Evolutionary conservation across 495 filamentous ascomycete genomes (phyloP), one percentile per base, ranked within the genome.

Genomic region (Pyrenula aspistea): DNA sequence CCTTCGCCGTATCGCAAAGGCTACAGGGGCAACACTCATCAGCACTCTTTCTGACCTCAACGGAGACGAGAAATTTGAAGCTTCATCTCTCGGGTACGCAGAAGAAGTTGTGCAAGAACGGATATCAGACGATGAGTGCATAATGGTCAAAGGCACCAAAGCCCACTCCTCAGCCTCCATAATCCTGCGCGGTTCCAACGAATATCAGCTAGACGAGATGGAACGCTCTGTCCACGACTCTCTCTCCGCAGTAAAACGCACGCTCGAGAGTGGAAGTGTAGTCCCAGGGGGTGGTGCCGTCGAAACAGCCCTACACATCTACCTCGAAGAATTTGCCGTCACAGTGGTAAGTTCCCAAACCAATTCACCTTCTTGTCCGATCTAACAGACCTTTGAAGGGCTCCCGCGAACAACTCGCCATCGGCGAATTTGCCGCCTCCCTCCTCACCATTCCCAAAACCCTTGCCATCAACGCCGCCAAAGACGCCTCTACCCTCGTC

Each of bases 71-170:
- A 88, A 86, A 65, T 99, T 97, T 65, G 94, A 97, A 60, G 71
- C 86, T 19, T 90, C 90, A 22, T 84, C 86, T 59, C 79, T 99
- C 23, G 93, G 93, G 31, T 77, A 88, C 59, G 93, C 93, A 22
- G 93, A 97, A 64, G 94, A 97, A 71, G 93, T 99, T 59, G 78
- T 85, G 24, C 93, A 99, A 70, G 94, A 97, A 74, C 84, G 91
- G 60, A 96, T 99, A 64, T 96, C 94, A 2, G 93, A 99, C 64
- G 93, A 99, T 64, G 93, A 99, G 75, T 97, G 94, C 69, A 97
- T 99, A 59, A 73, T 99, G 57, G 82, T 99, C 67, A 95, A 92
- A 77, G 92, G 91, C 53, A 95, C 93, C 60, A 96, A 95, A 74
- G 82, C 86, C 22, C 89, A 91, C 73, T 89, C 84, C 1, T 95